Conservation (phyloP, 2,329 filamentous ascomycete genomes). For the Exophiala mesophila region DNA sequence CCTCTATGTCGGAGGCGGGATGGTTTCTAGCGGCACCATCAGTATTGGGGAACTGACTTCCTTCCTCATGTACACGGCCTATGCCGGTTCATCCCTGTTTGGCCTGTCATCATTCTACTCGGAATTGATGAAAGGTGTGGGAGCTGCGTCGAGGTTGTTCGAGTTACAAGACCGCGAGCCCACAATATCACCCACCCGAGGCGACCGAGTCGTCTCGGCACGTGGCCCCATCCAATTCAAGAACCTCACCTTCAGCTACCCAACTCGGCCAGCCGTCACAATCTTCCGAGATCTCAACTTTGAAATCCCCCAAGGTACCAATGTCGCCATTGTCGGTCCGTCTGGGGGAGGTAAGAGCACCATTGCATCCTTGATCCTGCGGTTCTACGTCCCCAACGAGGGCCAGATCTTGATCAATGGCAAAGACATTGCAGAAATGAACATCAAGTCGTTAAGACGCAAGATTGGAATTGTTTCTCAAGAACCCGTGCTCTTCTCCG, state of each 20-base stretch:
- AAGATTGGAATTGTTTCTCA: constrained; percentile 94
- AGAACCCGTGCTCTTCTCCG: constrained; percentile 87
- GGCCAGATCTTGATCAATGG: constrained; percentile 81
- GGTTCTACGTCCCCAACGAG: constrained; percentile 80
- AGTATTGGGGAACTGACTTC: constrained; percentile 88
- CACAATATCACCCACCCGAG: constrained; percentile 80
- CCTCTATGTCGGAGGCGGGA: constrained; percentile 81
- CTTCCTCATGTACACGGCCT: constrained; percentile 98
- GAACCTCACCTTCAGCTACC: constrained; percentile 83
- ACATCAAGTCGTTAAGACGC: constrained; percentile 84
- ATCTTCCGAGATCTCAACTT: constrained; percentile 91
- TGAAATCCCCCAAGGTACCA: constrained; percentile 85
- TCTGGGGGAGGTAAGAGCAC: constrained; percentile 96
- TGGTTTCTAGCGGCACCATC: constrained; percentile 82
- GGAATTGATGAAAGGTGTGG: constrained; percentile 97
- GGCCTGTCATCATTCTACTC: constrained; percentile 95
- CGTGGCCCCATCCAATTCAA: constrained; percentile 85
- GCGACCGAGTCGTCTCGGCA: constrained; percentile 71
- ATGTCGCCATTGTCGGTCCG: constrained; percentile 93
- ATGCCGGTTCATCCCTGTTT: constrained; percentile 78
- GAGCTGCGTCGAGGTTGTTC: constrained; percentile 91
- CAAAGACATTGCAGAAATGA: constrained; percentile 76
- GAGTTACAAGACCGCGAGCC: constrained; percentile 89
- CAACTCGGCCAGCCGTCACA: constrained; percentile 81
- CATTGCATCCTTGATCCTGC: constrained; percentile 80